Conservation (phyloP, 805 yeast genomes). For the Pichia cephalocereana region DNA sequence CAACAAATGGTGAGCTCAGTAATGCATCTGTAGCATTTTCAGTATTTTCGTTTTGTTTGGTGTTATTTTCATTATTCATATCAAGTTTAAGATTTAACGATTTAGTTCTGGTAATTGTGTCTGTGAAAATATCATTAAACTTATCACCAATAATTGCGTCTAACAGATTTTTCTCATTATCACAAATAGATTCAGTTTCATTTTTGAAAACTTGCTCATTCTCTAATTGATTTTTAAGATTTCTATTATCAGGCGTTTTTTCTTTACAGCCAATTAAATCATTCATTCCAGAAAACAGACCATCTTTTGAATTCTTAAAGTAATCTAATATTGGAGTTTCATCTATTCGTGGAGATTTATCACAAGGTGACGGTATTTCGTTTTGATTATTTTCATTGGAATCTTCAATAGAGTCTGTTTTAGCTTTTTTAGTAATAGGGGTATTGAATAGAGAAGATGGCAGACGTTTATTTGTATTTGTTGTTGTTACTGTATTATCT, state of each 20-base stretch:
- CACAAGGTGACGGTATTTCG: not conserved
- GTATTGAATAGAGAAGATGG: not conserved
- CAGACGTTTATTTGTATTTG: not conserved
- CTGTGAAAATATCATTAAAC: slow-evolving; percentile 36
- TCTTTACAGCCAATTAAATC: not conserved
- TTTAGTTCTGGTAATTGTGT: slow-evolving; percentile 31
- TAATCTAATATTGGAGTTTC: slow-evolving; percentile 9
- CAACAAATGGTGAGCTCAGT: slow-evolving; percentile 41
- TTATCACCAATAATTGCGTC: slow-evolving; percentile 14
- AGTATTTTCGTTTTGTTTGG: not conserved
- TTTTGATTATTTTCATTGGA: not conserved
- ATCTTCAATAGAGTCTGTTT: not conserved
- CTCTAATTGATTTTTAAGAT: not conserved
- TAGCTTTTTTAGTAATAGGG: not conserved
- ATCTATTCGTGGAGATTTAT: slow-evolving; percentile 13
- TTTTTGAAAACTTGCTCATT: not conserved
- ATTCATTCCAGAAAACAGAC: slow-evolving; percentile 5
- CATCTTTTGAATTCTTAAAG: slow-evolving; percentile 3
- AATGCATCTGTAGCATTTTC: slow-evolving; percentile 12
- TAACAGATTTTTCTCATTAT: slow-evolving; percentile 2
- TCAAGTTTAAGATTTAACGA: not conserved
- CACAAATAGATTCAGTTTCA: not conserved
- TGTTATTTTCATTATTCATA: not conserved
- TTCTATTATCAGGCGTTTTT: too few species aligned
- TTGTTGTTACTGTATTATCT: not conserved